Base-by-base conservation (phyloP, 1,139 yeast genomes). In the Debaryomyces coudertii region DNA sequence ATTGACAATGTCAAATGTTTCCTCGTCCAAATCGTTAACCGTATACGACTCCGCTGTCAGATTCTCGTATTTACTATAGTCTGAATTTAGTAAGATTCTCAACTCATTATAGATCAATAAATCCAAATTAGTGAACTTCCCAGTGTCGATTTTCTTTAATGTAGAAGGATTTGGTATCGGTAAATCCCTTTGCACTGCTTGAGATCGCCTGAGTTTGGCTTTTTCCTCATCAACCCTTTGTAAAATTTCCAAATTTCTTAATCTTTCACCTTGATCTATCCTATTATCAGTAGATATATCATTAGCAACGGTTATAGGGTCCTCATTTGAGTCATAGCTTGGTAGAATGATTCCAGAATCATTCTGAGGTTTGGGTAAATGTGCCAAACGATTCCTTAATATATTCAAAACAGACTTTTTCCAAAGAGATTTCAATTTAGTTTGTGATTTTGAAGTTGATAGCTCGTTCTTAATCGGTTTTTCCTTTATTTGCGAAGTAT, bases 101-200 rank as follows among this genome's bases (percentile, higher is more conserved):
- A 78, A 56, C 44, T 79, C 82, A 4, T 51, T 43, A 7, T 61
- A 62, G 0, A 83, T 66, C n/a, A 57, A 47, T 9, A 49, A 35
- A 2, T 62, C 63, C 2, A 70, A 28, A 1, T 39, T 45, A 4
- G 47, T 40, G 5, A 45, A 33, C 7, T 35, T 29, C 1, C 45
- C 44, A n/a, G 40, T 6, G 7, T 46, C 49, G 8, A 45, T 14
- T 4, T 37, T 47, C 18, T 45, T 57, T 1, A 58, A 27, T 0
- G 46, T 30, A 2, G 52, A 45, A 0, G 77, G 68, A 12, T 64
- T 40, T 0, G 89, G 88, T 8, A 85, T 65, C 0, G 76, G 73
- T n/a, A 85, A 66, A 0, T 69, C 76, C 40, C 63, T 59, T 51
- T 79, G 82, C 0, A 82, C 62, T 0, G 71, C 85, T 50, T 71